phyloP scores from a whole-genome alignment of 306 rosid genomes.

The Quercus robur region DNA sequence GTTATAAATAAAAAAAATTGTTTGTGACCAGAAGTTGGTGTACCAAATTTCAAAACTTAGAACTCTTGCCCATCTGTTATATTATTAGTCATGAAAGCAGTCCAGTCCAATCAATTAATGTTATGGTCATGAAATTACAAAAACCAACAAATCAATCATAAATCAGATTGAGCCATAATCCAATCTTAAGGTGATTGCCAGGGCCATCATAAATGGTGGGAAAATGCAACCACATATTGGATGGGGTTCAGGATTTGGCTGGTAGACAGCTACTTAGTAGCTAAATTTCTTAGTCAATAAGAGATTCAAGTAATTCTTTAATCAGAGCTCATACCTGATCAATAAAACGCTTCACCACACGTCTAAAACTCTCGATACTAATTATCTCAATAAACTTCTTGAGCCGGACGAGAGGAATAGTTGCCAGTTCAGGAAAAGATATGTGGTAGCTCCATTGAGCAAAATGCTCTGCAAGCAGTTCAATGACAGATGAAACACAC shows the following conservation, averaged over 20 bases:
- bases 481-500: slow-evolving; percentile 70
- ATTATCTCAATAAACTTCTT: slow-evolving; percentile 65
- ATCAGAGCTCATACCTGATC: slow-evolving; percentile 66
- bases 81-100: background rate
- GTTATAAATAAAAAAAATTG: background rate
- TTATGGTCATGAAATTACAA: background rate
- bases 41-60: background rate
- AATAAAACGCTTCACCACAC: slow-evolving; percentile 70
- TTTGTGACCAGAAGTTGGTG: background rate
- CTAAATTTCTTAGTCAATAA: background rate
- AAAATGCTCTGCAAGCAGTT: slow-evolving; percentile 78
- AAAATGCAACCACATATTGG: background rate
- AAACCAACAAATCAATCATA: background rate
- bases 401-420: slow-evolving; percentile 65
- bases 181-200: background rate
- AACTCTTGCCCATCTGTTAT: background rate
- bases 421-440: slow-evolving; percentile 90
- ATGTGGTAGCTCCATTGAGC: slow-evolving; percentile 80
- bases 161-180: background rate
- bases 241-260: background rate
- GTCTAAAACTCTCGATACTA: slow-evolving; percentile 63
- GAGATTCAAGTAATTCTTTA: background rate
- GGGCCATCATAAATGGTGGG: background rate
- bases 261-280: background rate
- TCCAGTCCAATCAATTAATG: too few species aligned